phyloP scores from a whole-genome alignment of 495 filamentous ascomycete genomes.

The Aspergillus funiculosus region DNA sequence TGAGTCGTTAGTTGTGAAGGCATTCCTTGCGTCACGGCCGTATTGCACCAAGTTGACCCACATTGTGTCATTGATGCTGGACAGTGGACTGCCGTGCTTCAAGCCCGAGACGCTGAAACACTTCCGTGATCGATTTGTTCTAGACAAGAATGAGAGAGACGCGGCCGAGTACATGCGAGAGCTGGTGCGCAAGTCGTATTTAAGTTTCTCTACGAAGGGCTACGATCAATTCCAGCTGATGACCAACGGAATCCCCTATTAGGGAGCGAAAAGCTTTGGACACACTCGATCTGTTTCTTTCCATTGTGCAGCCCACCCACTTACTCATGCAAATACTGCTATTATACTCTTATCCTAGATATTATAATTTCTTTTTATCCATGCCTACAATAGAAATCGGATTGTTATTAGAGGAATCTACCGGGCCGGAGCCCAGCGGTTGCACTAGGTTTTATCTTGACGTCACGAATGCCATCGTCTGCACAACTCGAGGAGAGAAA shows the following conservation, averaged over 20 bases:
- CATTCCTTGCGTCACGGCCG: slow-evolving; percentile 85
- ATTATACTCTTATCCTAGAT: background rate
- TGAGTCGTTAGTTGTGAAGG: slow-evolving; percentile 91
- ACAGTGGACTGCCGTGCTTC: slow-evolving; percentile 94
- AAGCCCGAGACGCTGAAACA: slow-evolving; percentile 91
- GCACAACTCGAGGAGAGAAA: background rate
- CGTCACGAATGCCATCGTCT: background rate
- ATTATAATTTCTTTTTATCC: background rate
- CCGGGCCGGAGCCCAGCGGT: background rate
- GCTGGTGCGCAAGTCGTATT: slow-evolving; percentile 79
- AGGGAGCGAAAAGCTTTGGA: no score
- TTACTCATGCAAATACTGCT: background rate
- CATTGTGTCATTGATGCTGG: slow-evolving; percentile 91
- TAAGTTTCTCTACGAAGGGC: slow-evolving; percentile 79
- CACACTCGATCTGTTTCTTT: no score
- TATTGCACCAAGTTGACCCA: slow-evolving; percentile 81
- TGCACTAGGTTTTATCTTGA: background rate
- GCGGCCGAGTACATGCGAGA: slow-evolving; percentile 91
- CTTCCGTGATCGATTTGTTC: slow-evolving; percentile 87
- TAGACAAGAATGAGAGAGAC: slow-evolving; percentile 89
- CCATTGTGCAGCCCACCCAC: no score
- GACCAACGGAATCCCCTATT: slow-evolving; percentile 97
- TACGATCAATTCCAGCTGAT: slow-evolving; percentile 97
- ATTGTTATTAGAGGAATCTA: background rate
- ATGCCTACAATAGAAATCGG: background rate